A percentile compares a stretch with the other conserved stretches of the same genome.
Conservation (phyloP, 352 stramenopile genomes). For the Phytopythium litorale region DNA sequence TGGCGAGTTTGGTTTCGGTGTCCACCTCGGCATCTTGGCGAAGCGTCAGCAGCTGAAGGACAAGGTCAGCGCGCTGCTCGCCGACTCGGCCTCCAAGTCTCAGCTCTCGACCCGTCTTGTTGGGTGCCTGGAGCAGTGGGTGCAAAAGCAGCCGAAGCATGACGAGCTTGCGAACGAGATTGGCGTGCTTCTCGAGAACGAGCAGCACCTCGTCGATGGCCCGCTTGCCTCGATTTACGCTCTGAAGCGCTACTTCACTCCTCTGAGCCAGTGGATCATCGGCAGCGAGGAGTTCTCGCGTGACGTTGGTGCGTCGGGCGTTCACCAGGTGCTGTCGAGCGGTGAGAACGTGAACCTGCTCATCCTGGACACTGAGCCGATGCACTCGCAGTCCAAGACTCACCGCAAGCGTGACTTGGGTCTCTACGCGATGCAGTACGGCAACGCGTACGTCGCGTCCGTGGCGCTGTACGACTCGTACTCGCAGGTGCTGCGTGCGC, state of each 20-base stretch:
- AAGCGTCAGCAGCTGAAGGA: slow-evolving; percentile 71
- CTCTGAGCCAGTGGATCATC: slow-evolving; percentile 79
- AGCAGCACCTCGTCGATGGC: slow-evolving; percentile 38
- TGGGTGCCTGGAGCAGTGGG: slow-evolving; percentile 43
- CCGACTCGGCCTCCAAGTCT: slow-evolving; percentile 15
- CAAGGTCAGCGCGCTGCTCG: slow-evolving; percentile 46
- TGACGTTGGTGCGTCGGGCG: slow-evolving; percentile 60
- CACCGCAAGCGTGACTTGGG: slow-evolving; percentile 90
- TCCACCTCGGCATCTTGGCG: slow-evolving; percentile 61
- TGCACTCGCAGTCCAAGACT: slow-evolving; percentile 52
- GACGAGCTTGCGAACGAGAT: slow-evolving; percentile 67
- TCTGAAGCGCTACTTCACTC: slow-evolving; percentile 55
- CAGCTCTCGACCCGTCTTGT: slow-evolving; percentile 45
- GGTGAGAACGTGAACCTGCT: slow-evolving; percentile 77
- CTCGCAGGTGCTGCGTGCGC: slow-evolving; percentile 81
- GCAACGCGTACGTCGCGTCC: slow-evolving; percentile 91
- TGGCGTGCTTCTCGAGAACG: slow-evolving; percentile 53
- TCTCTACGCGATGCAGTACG: slow-evolving; percentile 93
- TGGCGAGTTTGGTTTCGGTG: slow-evolving; percentile 70
- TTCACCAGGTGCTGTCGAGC: slow-evolving; percentile 70
- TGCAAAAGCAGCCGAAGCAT: slow-evolving; percentile 45
- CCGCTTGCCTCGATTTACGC: slow-evolving; percentile 42
- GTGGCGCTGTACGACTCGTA: slow-evolving; percentile 89
- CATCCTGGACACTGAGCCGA: slow-evolving; percentile 72
- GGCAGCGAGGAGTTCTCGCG: slow-evolving; percentile 74